Base-by-base conservation (phyloP, 169 alveolate genomes). In the Cryptosporidium bovis region DNA sequence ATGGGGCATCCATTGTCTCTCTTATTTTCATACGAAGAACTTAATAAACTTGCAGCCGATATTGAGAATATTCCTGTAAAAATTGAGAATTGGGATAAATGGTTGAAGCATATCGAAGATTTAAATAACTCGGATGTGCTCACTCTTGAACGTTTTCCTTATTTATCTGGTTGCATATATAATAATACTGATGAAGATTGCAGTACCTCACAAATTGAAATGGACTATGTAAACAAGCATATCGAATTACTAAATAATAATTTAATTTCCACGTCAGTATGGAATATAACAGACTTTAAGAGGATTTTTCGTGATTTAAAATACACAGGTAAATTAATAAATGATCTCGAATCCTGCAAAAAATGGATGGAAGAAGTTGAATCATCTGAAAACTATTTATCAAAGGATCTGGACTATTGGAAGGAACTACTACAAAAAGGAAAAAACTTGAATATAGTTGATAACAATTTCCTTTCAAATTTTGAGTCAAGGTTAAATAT, bases 1-100 rank as follows among this genome's bases (percentile, higher is more conserved):
- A 24, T 51, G 33, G 31, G 29, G 31, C 84, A 71, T 31, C 84
- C 84, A 7, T 36, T 34, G 27, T 77, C 87, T 13, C 60, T 77
- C 10, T 77, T 77, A 48, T 40, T 20, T 44, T 77, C 87, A 18
- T 77, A 60, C 50, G 33, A 77, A 8, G 56, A 20, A 58, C 46
- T 77, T 24, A 31, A 2, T 29, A 62, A 77, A 34, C 6, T 77
- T 33, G 44, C 20, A 10, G 15, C 10, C 10, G 50, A 58, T 18
- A 36, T 77, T 40, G 58, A 65, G 3, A 44, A 62, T 4, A 18
- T 77, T 16, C 87, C 87, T 56, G 27, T 77, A 40, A 46, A 4
- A 24, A 77, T 77, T 60, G 7, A 16, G 7, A 64, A 77, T 48
- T 77, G 87, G 87, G 65, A 60, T 10, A 77, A 24, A 62, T 77